Percentiles rank a stretch among this genome's conserved stretches.
phyloP scores from a whole-genome alignment of 129 eudicot species.

The Chrysanthemum seticuspe region DNA sequence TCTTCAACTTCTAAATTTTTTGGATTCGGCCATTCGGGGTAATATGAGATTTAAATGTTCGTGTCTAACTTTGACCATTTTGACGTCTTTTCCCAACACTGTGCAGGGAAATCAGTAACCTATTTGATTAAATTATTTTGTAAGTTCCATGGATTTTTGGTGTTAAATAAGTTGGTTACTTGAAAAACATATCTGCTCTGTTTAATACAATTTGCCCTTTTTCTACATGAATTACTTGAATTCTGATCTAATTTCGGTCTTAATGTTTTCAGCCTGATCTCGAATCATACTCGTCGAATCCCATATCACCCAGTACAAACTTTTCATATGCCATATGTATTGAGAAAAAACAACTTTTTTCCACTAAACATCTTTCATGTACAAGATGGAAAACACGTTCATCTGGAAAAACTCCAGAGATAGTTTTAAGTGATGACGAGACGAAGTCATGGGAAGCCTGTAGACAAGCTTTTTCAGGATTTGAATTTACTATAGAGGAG shows the following conservation, averaged over 20 bases:
- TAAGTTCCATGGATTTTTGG: too few relatives aligned
- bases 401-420: slow-evolving; percentile 35
- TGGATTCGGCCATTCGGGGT: too few relatives aligned
- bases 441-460: slow-evolving; percentile 67
- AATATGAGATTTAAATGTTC: neutral
- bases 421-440: slow-evolving; percentile 59
- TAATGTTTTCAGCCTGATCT: slow-evolving; percentile 52
- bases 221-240: neutral
- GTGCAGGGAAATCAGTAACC: too few relatives aligned
- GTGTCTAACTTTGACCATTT: neutral
- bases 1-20: too few relatives aligned
- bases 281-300: slow-evolving; percentile 30
- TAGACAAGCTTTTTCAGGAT: slow-evolving; percentile 58
- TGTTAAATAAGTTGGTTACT: too few relatives aligned
- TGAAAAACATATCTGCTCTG: too few relatives aligned
- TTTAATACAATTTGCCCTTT: too few relatives aligned
- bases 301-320: slow-evolving; percentile 21
- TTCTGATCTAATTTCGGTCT: neutral
- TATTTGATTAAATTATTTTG: too few relatives aligned
- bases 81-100: too few relatives aligned
- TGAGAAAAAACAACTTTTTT: slow-evolving; percentile 14
- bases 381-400: slow-evolving; percentile 54
- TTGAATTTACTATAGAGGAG: slow-evolving; percentile 55
- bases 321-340: slow-evolving; percentile 16
- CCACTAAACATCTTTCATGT: slow-evolving; percentile 18